Evolutionary conservation across 2,329 filamentous ascomycete genomes (phyloP).

Genomic region (Fusarium abutilonis): DNA sequence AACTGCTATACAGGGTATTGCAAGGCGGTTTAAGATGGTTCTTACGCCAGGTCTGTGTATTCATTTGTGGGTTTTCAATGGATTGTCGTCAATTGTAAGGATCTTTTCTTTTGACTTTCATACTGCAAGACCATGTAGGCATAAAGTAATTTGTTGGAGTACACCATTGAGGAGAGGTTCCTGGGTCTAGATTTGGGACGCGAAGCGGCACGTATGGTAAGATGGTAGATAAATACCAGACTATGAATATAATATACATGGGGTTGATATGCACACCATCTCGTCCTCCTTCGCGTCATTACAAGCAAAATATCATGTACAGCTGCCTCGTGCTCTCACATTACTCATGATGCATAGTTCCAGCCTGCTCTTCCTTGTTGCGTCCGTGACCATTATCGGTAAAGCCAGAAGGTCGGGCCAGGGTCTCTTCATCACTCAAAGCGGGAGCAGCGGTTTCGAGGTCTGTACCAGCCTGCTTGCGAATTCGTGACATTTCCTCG

Average conservation of each 20-base stretch:
- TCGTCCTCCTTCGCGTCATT: neutral
- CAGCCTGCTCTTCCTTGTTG: conserved; percentile 33
- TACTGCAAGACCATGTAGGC: too few species aligned
- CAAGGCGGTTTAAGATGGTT: neutral
- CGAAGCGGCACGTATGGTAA: too few species aligned
- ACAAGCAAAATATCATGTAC: neutral
- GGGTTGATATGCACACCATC: conserved; percentile 12
- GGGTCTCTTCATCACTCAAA: conserved; percentile 34
- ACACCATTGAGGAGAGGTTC: too few species aligned
- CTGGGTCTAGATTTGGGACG: too few species aligned
- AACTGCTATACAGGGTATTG: conserved; percentile 6
- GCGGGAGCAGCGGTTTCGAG: conserved; percentile 41
- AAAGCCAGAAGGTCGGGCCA: conserved; percentile 16
- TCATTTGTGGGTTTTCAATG: too few species aligned
- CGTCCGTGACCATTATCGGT: conserved; percentile 11
- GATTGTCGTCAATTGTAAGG: too few species aligned
- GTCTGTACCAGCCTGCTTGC: conserved; percentile 55
- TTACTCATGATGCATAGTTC: conserved; percentile 25
- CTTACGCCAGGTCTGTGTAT: too few species aligned
- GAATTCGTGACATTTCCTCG: conserved; percentile 56
- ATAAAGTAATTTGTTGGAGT: too few species aligned
- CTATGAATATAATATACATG: neutral
- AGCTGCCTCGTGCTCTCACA: neutral
- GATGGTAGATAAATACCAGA: neutral
- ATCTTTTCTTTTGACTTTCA: too few species aligned